Base-by-base conservation (phyloP, 2,329 filamentous ascomycete species). In the Fusarium globosum region DNA sequence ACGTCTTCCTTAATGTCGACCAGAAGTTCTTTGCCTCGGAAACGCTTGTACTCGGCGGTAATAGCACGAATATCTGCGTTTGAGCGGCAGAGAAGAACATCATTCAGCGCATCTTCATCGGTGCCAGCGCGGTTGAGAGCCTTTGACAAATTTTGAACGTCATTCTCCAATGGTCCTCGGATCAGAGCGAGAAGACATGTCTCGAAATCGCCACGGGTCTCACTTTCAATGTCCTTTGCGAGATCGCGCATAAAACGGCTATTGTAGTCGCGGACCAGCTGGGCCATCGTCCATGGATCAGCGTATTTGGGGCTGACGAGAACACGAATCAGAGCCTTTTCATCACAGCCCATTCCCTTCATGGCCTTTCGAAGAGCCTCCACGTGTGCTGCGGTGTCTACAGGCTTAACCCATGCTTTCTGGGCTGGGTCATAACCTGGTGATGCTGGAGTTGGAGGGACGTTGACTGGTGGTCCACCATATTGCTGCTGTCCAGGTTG, bases 21-120 rank as follows among this genome's bases (percentile, higher is more conserved):
- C 0, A 80, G 59, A 7, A 83, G 74, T 4, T 83, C 80, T 4
- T 70, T 74, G 53, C 77, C 78, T 4, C 74, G 71, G 46, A 77
- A 53, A 7, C 75, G 76, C 56, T 63, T 76, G 38, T 81, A 83
- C 66, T 81, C 79, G 7, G 74, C 68, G 2, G 38, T 26, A 13
- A 83, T 83, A 18, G 80, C 81, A 7, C 77, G 75, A 2, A 82
- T 76, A 43, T 83, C 81, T 6, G 81, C 80, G 35, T 83, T 83
- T 16, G 80, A 81, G 0, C 81, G 81, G 28, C 79, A 79, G 2
- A 83, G 66, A 1, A 83, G 75, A 7, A 82, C 79, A 21, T 82
- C 81, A 15, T 79, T 81, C 11, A 83, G 68, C 7, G 80, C 79
- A 28, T 79, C 78, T 48, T 82, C 79, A 38, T 83, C 81, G 1